Evolutionary conservation across 495 filamentous ascomycete species (phyloP).

Genomic region (Podospora appendiculata): DNA sequence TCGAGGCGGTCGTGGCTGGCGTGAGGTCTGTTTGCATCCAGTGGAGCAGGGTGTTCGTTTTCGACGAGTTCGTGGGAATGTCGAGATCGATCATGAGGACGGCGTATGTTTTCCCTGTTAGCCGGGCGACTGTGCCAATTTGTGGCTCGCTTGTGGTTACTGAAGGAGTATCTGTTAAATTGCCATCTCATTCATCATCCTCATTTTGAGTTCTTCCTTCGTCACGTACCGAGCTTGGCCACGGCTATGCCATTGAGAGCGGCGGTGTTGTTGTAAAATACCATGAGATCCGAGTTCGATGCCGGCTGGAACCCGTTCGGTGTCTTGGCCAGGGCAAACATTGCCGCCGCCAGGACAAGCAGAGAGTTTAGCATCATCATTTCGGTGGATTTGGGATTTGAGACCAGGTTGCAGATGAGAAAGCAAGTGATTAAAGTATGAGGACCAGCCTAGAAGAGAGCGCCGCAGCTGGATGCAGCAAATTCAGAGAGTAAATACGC

Average conservation of each 20-base stretch:
- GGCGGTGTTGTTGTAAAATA: slow-evolving; percentile 22
- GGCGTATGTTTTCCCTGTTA: slow-evolving; percentile 26
- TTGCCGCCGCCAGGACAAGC: slow-evolving; percentile 17
- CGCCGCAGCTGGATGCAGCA: too few relatives aligned
- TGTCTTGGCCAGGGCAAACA: slow-evolving; percentile 24
- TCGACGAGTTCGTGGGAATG: slow-evolving; percentile 30
- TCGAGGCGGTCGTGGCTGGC: slow-evolving; percentile 19
- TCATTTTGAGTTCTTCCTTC: not conserved
- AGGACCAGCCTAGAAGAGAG: too few relatives aligned
- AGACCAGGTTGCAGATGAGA: too few relatives aligned
- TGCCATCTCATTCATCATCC: not conserved
- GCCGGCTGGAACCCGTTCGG: slow-evolving; percentile 29
- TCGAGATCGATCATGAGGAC: slow-evolving; percentile 38
- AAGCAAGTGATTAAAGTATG: too few relatives aligned
- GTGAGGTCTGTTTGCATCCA: slow-evolving; percentile 37
- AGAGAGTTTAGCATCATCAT: slow-evolving; percentile 28
- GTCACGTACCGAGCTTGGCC: slow-evolving; percentile 19
- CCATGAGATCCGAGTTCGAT: slow-evolving; percentile 23
- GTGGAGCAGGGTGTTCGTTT: slow-evolving; percentile 31
- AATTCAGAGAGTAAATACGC: too few relatives aligned
- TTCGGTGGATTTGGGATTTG: not conserved
- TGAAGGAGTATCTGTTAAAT: not conserved
- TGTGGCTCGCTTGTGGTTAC: slow-evolving; percentile 13
- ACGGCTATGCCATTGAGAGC: slow-evolving; percentile 27
- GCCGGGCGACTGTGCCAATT: slow-evolving; percentile 12